Conservation (phyloP, 208 protist species). For the Trypanosomatidae sp. region DNA sequence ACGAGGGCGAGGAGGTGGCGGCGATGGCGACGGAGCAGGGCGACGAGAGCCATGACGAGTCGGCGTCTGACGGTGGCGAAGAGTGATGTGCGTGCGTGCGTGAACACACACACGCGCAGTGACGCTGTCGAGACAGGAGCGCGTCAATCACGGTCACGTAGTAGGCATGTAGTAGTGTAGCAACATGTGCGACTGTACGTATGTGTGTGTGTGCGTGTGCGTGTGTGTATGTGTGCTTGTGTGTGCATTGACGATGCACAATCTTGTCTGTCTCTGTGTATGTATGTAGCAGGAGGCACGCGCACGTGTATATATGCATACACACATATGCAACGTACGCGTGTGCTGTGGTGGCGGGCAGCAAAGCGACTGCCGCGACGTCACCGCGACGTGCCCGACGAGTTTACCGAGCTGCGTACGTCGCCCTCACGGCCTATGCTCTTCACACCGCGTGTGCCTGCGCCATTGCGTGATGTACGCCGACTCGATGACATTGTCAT, state of each 20-base stretch:
- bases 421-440: slow-evolving; percentile 54
- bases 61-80: slow-evolving; percentile 4
- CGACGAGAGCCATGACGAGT: neutral
- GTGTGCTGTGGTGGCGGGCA: slow-evolving; percentile 26
- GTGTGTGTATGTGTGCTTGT: no score
- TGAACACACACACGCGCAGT: no score
- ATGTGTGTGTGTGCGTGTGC: no score
- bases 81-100: no score
- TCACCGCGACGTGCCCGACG: slow-evolving; percentile 64
- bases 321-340: slow-evolving; percentile 4
- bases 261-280: slow-evolving; percentile 2
- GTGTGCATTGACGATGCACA: no score
- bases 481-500: slow-evolving; percentile 44
- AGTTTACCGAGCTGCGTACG: slow-evolving; percentile 67
- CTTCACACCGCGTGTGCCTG: slow-evolving; percentile 60
- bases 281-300: neutral
- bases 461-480: slow-evolving; percentile 39
- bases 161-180: no score
- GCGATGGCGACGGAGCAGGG: slow-evolving; percentile 5
- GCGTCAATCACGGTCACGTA: no score
- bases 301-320: slow-evolving; percentile 3
- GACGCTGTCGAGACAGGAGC: no score
- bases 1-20: no score
- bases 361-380: slow-evolving; percentile 58
- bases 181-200: no score